phyloP scores from a whole-genome alignment of 2,329 filamentous ascomycete genomes.

The Mycosphaerella arachidis region DNA sequence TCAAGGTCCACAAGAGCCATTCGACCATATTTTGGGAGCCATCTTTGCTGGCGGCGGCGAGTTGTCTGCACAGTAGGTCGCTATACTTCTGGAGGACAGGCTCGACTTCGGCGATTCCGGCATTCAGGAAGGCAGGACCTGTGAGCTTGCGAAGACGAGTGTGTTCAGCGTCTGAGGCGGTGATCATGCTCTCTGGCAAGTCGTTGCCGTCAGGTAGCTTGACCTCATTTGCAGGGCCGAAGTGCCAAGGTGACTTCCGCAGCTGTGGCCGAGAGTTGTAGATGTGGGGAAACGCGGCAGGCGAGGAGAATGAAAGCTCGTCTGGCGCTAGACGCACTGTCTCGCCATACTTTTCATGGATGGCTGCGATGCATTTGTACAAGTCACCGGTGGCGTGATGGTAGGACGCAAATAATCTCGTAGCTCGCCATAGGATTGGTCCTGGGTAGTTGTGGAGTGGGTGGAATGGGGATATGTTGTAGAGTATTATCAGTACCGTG shows the following conservation, averaged over 20 bases:
- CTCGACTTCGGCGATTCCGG: slow-evolving; percentile 21
- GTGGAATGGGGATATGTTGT: slow-evolving; percentile 26
- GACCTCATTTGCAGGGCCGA: slow-evolving; percentile 4
- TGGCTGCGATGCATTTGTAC: slow-evolving; percentile 21
- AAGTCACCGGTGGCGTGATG: slow-evolving; percentile 21
- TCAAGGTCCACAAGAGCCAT: slow-evolving; percentile 77
- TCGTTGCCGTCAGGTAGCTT: slow-evolving; percentile 2
- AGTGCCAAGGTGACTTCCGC: slow-evolving; percentile 18
- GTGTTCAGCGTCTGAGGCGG: slow-evolving; percentile 19
- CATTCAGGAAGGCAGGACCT: slow-evolving; percentile 22
- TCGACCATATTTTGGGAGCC: slow-evolving; percentile 69
- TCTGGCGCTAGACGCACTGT: slow-evolving; percentile 29
- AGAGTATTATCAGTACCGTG: slow-evolving; percentile 4
- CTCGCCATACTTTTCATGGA: slow-evolving; percentile 25
- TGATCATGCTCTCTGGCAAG: slow-evolving; percentile 21
- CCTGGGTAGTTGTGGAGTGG: slow-evolving; percentile 23
- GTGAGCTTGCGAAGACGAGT: slow-evolving; percentile 16
- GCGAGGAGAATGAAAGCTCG: slow-evolving; percentile 27
- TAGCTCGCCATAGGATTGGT: slow-evolving; percentile 19
- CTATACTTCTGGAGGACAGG: slow-evolving; percentile 21
- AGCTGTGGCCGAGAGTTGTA: slow-evolving; percentile 25
- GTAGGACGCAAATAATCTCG: slow-evolving; percentile 19
- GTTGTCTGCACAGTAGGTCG: slow-evolving; percentile 16
- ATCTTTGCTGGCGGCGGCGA: slow-evolving; percentile 40
- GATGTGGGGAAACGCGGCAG: slow-evolving; percentile 24